Base-by-base conservation (phyloP, 805 yeast genomes). In the Hanseniaspora meyeri region DNA sequence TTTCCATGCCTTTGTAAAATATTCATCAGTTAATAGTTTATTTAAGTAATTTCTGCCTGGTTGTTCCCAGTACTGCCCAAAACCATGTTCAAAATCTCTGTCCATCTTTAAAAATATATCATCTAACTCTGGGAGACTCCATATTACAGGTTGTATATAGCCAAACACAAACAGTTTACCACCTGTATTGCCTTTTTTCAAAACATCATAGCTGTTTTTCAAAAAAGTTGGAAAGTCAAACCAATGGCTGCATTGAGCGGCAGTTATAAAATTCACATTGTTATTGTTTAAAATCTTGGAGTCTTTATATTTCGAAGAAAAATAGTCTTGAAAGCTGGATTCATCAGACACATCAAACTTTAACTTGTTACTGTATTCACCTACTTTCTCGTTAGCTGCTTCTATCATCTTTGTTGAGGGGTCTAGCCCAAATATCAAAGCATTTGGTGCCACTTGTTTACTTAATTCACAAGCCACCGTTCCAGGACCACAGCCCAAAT, bases 211-310 rank as follows among this genome's bases (percentile, higher is more conserved):
- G 1, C 78, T 73, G 58, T 78, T 80, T 5, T 66, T 62, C 64
- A 80, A 81, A 65, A 82, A 83, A 32, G 61, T 60, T 0, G 71
- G 70, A 58, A 78, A 82, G 57, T 83, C 75, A 57, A 87, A 77
- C 95, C 96, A 89, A 68, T 89, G 96, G n/a, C 77, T 80, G 58
- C 89, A 84, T 65, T 89, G 89, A 0, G 90, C 95, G n/a, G 83
- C 85, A 2, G 88, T 77, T 14, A 87, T 72, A 62, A 87, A 59
- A 64, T 85, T 95, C 8, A 81, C 77, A 0, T 78, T 50, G 63
- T 61, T 54, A 70, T 64, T 66, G 68, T 73, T 64, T 62, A 27
- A 14, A 27, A 1, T 16, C 27, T n/a, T 14, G 6, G 47, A 68
- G 63, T 64, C 29, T 46, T 59, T 12, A 36, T 62, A 27, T 59